phyloP scores from a whole-genome alignment of 306 rosid genomes.

The Mimosa bimucronata region DNA sequence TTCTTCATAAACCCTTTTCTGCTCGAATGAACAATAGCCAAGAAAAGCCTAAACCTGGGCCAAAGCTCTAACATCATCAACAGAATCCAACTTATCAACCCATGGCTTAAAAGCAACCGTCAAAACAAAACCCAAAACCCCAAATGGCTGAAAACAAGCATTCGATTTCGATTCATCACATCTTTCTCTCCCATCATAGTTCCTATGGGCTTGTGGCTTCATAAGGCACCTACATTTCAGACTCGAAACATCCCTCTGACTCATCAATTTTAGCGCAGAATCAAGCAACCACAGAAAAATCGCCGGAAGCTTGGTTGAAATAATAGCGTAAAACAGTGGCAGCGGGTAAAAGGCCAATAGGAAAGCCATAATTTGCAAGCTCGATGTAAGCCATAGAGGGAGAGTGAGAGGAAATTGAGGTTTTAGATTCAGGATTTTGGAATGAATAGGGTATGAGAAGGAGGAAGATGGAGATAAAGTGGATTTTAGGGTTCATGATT shows the following conservation, averaged over 20 bases:
- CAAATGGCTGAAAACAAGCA: constrained; percentile 18
- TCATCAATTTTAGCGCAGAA: constrained; percentile 41
- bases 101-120: constrained; percentile 41
- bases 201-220: too few relatives aligned
- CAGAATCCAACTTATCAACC: constrained; percentile 37
- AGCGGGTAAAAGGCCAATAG: constrained; percentile 82
- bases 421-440: too few relatives aligned
- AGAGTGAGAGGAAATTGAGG: constrained; percentile 32
- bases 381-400: constrained; percentile 61
- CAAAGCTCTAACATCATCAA: constrained; percentile 30
- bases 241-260: constrained; percentile 29
- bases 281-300: constrained; percentile 28
- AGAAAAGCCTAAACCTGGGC: constrained; percentile 52
- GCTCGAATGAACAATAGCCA: constrained; percentile 11
- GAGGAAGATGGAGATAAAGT: too few relatives aligned
- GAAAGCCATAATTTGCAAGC: constrained; percentile 76
- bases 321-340: constrained; percentile 52
- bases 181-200: neutral
- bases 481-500: too few relatives aligned
- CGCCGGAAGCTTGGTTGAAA: constrained; percentile 66
- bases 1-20: constrained; percentile 32
- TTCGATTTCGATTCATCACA: neutral
- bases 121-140: constrained; percentile 42
- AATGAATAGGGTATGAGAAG: too few relatives aligned
- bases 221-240: constrained; percentile 42